Base-by-base conservation (phyloP, 2,329 filamentous ascomycete species). In the Trichoderma brevicompactum region DNA sequence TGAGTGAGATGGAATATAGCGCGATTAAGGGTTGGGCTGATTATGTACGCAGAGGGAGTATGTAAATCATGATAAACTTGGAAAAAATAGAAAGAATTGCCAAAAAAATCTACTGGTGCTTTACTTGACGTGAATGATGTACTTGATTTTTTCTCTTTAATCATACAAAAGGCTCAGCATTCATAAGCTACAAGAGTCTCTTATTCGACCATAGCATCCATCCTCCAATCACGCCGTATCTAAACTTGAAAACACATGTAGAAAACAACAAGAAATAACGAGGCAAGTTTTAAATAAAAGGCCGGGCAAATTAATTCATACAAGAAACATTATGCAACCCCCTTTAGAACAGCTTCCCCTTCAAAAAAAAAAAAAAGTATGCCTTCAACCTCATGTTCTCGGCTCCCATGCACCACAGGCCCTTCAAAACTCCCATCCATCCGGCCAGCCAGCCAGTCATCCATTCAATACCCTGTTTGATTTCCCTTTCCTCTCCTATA, bases 41-140 rank as follows among this genome's bases (percentile, higher is more conserved):
- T 9, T 32, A 19, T 17, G 12, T 54, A 41, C 52, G 52, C 28
- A 43, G 19, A 43, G 49, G 15, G 48, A 46, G 60, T 60, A 63
- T 40, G 60, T 46, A 54, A 53, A 54, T 62, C 58, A 43, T 34
- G 58, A 53, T 52, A 62, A 62, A 19, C 23, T n/a, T 3, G 19
- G 28, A 12, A 41, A 49, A 49, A 40, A 43, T n/a, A 10, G n/a
- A 44, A 43, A 34, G 46, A 62, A 62, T 52, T 53, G 48, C 19
- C 38, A 17, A 52, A 44, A 15, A 28, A 34, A 4, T 2, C 23
- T 28, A 28, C 23, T 28, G 23, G 23, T 28, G 23, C n/a, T 28
- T 28, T 28, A 5, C 23, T 28, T 5, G 5, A 28, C 23, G 23
- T 28, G 23, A 28, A 28, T 28, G 23, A 28, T 28, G 23, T 28